Conservation (phyloP, 192 early-diverging fungal genomes). For the Coemansia sp. region DNA sequence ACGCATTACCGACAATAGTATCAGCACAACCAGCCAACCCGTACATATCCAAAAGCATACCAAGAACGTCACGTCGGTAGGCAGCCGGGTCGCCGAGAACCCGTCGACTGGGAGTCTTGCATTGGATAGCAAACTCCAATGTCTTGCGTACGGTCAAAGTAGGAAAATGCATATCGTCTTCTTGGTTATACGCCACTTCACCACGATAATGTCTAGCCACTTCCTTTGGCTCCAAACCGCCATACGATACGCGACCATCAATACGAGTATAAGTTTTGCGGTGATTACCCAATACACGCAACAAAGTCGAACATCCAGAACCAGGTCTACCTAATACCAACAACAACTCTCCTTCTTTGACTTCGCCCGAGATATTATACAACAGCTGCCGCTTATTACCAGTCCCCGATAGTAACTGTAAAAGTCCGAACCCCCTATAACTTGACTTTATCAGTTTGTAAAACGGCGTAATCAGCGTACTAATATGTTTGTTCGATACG, state of each 20-base stretch:
- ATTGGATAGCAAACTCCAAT: constrained; percentile 72
- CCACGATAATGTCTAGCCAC: constrained; percentile 65
- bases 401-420: constrained; percentile 2
- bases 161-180: constrained; percentile 74
- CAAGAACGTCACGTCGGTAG: constrained; percentile 42
- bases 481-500: constrained; percentile 43
- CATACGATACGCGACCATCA: constrained; percentile 52
- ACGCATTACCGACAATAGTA: constrained; percentile 58
- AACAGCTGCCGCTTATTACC: constrained; percentile 50
- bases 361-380: constrained; percentile 60
- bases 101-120: constrained; percentile 64
- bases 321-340: constrained; percentile 71
- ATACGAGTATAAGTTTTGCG: constrained; percentile 49
- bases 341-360: constrained; percentile 71
- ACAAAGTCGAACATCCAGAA: constrained; percentile 65
- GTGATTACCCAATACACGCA: constrained; percentile 64
- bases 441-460: constrained; percentile 31
- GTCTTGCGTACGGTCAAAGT: constrained; percentile 79
- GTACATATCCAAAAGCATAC: constrained; percentile 58
- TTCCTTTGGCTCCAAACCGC: constrained; percentile 61
- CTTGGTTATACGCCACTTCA: constrained; percentile 54
- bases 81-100: constrained; percentile 63
- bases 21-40: constrained; percentile 57
- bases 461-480: constrained; percentile 39
- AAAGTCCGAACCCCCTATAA: constrained; percentile 21